phyloP scores from a whole-genome alignment of 306 rosid genomes.

The Aeschynomene evenia region DNA sequence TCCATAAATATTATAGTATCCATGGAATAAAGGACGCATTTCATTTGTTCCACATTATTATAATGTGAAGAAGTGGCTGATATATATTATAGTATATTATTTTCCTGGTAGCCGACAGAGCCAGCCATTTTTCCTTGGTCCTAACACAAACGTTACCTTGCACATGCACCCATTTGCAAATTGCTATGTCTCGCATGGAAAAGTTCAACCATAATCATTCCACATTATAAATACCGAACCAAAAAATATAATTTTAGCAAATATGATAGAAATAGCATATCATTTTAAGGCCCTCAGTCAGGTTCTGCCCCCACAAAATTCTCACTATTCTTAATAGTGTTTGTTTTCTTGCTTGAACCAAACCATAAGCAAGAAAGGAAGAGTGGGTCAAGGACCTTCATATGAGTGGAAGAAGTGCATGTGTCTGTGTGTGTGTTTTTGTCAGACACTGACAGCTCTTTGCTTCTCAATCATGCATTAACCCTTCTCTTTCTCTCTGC shows the following conservation, averaged over 20 bases:
- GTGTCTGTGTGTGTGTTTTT: constrained; percentile 39
- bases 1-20: background rate
- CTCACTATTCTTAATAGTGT: background rate
- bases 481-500: constrained; percentile 25
- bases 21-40: background rate
- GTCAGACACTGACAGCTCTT: constrained; percentile 67
- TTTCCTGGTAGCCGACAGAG: constrained; percentile 55
- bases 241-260: no score
- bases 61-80: no score
- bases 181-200: background rate
- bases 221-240: background rate
- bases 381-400: constrained; percentile 38
- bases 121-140: constrained; percentile 51
- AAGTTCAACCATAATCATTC: background rate
- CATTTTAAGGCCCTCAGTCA: background rate
- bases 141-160: constrained; percentile 24
- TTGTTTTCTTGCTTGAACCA: constrained; percentile 8
- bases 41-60: constrained; percentile 10
- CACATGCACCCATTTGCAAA: constrained; percentile 56
- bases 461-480: constrained; percentile 44
- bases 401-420: constrained; percentile 33
- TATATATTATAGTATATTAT: constrained; percentile 31
- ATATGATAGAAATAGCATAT: background rate
- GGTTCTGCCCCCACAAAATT: constrained; percentile 12
- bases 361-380: constrained; percentile 2